Conservation (phyloP, 2,329 filamentous ascomycete species). For the Penicillium sp. region DNA sequence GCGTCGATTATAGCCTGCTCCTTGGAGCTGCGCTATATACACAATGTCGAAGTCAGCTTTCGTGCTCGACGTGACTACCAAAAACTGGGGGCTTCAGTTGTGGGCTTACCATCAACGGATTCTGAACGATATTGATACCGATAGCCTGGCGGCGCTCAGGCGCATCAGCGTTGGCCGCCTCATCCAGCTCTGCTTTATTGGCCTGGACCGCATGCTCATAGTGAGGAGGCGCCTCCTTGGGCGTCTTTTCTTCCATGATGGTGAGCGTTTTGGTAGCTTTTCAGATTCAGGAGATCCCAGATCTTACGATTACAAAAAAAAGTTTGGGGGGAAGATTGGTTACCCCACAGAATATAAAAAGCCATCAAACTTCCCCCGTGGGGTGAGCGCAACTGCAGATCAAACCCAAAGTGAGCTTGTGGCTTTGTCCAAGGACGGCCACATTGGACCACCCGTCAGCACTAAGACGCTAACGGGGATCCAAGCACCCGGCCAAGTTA, state of each 20-base stretch:
- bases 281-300: not conserved
- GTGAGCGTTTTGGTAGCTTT: not conserved
- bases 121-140: constrained; percentile 42
- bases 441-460: constrained; percentile 1
- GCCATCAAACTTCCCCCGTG: not conserved
- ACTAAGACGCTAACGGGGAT: constrained; percentile 1
- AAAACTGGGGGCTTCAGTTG: no score
- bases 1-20: constrained; percentile 30
- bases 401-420: constrained; percentile 1
- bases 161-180: constrained; percentile 3
- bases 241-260: constrained; percentile 10
- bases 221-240: not conserved
- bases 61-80: not conserved
- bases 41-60: not conserved
- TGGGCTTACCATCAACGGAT: constrained; percentile 38
- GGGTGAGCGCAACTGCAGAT: constrained; percentile 3
- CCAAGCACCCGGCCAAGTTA: not conserved
- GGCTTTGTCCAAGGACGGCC: not conserved
- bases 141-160: constrained; percentile 33
- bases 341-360: constrained; percentile 3
- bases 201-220: constrained; percentile 1
- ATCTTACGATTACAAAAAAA: not conserved
- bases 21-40: constrained; percentile 24
- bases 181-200: not conserved
- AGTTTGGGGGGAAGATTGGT: not conserved